Evolutionary conservation across 2,329 filamentous ascomycete species (phyloP), one percentile per base, ranked within the genome.

Genomic region (Verticillium isaacii): DNA sequence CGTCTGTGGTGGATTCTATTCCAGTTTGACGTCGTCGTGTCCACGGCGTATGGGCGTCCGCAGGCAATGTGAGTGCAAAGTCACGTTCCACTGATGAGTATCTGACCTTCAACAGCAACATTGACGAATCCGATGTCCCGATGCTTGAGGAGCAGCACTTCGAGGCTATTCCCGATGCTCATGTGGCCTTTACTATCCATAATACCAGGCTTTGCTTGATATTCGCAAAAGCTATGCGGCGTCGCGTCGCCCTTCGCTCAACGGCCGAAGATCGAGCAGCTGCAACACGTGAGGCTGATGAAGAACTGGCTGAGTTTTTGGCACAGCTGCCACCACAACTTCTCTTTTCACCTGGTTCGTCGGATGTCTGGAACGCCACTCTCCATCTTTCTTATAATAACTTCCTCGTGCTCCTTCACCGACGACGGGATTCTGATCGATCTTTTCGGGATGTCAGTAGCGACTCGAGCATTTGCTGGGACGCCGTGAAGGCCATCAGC

Each of bases 41-140:
- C 75, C 0, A 64, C 72, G 12, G 68, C 74, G 17, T 80, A 83
- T 68, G 82, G 82, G 41, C 76, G 82, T 57, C 82, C 82, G 19
- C 78, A 81, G 66, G 77, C 80, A 23, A 80, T 85, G 72, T 73
- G 60, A 69, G 72, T 69, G 19, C 14, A 14, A 8, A 41, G 2
- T 25, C 7, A 32, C 41, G n/a, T 23, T 50, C 56, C 5, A 55
- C 23, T 3, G 19, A 32, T 29, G 6, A 15, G 25, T 32, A 23
- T 17, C 57, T 60, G 58, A 63, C 41, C 14, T 17, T 29, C 5
- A 5, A 15, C 56, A 73, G 73, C 62, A 78, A 81, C 60, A 69
- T 82, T 9, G 80, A 83, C 56, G 82, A 84, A 61, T 82, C 77
- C 14, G 81, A 84, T 67, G 78, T 82, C 2, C 75, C 76, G 15